phyloP scores from a whole-genome alignment of 345 rosid species.

The Citrus inodora region DNA sequence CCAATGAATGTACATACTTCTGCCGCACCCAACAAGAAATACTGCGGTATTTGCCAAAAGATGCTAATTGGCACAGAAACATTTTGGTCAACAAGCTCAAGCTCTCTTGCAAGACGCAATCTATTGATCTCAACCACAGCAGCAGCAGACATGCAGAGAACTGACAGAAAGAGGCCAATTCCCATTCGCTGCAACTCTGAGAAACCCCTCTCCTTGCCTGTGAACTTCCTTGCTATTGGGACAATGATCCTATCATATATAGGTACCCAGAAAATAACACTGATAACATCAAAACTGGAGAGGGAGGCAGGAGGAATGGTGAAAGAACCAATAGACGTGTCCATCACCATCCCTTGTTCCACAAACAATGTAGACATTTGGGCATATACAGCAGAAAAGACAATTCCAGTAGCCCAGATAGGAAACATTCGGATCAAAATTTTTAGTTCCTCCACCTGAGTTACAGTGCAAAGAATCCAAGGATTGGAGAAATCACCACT shows the following conservation, averaged over 20 bases:
- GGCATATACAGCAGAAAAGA: constrained; percentile 77
- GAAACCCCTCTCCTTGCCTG: constrained; percentile 85
- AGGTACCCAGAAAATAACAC: constrained; percentile 88
- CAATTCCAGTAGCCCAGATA: constrained; percentile 88
- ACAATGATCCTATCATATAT: constrained; percentile 72
- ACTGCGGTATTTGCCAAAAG: constrained; percentile 94
- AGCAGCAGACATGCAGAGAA: constrained; percentile 75
- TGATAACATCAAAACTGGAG: constrained; percentile 66
- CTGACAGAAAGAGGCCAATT: constrained; percentile 73
- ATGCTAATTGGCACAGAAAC: constrained; percentile 68
- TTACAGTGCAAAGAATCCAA: constrained; percentile 86
- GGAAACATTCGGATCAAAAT: constrained; percentile 91
- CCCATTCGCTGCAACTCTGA: constrained; percentile 93
- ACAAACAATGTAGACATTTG: constrained; percentile 94
- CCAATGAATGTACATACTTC: constrained; percentile 83
- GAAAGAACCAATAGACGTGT: constrained; percentile 78
- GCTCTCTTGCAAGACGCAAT: constrained; percentile 66
- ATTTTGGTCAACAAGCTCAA: constrained; percentile 49
- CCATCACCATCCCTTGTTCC: constrained; percentile 49
- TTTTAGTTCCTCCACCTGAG: constrained; percentile 94
- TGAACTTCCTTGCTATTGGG: constrained; percentile 74
- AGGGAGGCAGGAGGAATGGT: constrained; percentile 88
- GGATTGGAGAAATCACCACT: constrained; percentile 53
- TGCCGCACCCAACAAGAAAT: constrained; percentile 79
- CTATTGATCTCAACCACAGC: constrained; percentile 77